A percentile compares a stretch with the other conserved stretches of the same genome.
phyloP scores from a whole-genome alignment of 352 stramenopile species.

The Phytophthora hibernalis region DNA sequence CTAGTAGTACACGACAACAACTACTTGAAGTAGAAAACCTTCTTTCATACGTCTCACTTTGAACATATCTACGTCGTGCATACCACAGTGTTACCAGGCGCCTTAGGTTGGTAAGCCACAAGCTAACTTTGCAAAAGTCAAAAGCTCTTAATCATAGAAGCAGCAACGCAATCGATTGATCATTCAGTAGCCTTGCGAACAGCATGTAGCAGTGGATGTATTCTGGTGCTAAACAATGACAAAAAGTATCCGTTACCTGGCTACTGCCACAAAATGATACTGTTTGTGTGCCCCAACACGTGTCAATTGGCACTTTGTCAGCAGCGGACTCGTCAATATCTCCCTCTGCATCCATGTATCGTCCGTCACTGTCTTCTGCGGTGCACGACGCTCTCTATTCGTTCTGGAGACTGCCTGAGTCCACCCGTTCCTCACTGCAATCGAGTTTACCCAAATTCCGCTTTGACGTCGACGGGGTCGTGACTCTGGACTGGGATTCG shows the following conservation, averaged over 20 bases:
- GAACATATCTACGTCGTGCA: no score
- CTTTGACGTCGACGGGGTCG: conserved; percentile 23
- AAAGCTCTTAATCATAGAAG: no score
- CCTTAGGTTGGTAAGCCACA: no score
- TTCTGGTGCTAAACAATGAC: no score
- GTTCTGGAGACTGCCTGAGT: conserved; percentile 51
- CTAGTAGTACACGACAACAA: neutral
- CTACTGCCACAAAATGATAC: neutral
- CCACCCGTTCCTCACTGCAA: conserved; percentile 18
- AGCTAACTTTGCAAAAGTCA: no score
- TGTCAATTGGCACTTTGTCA: neutral
- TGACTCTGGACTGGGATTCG: conserved; percentile 33
- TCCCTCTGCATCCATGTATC: conserved; percentile 8
- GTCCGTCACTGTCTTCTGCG: conserved; percentile 52
- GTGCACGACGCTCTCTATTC: conserved; percentile 59
- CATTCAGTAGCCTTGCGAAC: no score
- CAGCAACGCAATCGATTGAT: no score
- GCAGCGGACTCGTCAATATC: neutral
- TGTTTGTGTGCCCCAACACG: neutral
- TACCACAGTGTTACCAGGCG: no score
- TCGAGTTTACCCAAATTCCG: conserved; percentile 23
- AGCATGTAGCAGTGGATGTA: no score
- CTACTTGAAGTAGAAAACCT: no score
- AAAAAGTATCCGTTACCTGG: no score
- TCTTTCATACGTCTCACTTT: no score